phyloP scores from a whole-genome alignment of 169 alveolate species.

The Miamiensis avidus region DNA sequence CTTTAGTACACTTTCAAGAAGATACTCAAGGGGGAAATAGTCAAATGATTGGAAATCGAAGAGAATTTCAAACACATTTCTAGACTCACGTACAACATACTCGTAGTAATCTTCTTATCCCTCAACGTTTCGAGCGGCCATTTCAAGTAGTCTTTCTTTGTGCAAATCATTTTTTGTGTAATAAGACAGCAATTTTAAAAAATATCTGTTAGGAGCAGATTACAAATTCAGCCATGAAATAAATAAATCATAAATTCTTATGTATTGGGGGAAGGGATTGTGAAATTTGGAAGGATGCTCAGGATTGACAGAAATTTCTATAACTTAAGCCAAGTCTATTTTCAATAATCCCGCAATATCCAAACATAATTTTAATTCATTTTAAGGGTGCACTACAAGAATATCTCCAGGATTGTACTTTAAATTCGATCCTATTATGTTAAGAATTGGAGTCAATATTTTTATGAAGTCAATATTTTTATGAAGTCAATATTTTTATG shows the following conservation, averaged over 20 bases:
- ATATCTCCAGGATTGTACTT: slow-evolving; percentile 59
- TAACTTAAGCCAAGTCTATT: slow-evolving; percentile 6
- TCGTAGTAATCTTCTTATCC: slow-evolving; percentile 76
- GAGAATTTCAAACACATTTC: slow-evolving; percentile 72
- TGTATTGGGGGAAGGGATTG: slow-evolving; percentile 41
- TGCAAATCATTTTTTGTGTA: slow-evolving; percentile 60
- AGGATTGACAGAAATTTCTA: slow-evolving; percentile 14
- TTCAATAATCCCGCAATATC: slow-evolving; percentile 15
- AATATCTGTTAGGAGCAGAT: slow-evolving; percentile 70
- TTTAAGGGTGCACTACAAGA: slow-evolving; percentile 46
- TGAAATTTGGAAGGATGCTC: slow-evolving; percentile 1
- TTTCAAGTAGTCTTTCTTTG: slow-evolving; percentile 58
- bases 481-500: too few species aligned
- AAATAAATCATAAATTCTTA: slow-evolving; percentile 47
- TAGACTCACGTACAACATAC: slow-evolving; percentile 75
- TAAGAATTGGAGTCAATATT: not conserved
- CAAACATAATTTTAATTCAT: slow-evolving; percentile 8
- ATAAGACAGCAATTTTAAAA: slow-evolving; percentile 56
- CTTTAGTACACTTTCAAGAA: slow-evolving; percentile 37
- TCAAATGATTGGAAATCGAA: slow-evolving; percentile 66
- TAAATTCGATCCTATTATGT: not conserved
- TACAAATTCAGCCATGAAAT: slow-evolving; percentile 58
- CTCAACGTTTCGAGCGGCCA: slow-evolving; percentile 64
- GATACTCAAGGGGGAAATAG: slow-evolving; percentile 62
- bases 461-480: too few species aligned